A percentile compares a stretch with the other conserved stretches of the same genome.
Conservation (phyloP, 805 yeast genomes). For the Candida hungchunana region DNA sequence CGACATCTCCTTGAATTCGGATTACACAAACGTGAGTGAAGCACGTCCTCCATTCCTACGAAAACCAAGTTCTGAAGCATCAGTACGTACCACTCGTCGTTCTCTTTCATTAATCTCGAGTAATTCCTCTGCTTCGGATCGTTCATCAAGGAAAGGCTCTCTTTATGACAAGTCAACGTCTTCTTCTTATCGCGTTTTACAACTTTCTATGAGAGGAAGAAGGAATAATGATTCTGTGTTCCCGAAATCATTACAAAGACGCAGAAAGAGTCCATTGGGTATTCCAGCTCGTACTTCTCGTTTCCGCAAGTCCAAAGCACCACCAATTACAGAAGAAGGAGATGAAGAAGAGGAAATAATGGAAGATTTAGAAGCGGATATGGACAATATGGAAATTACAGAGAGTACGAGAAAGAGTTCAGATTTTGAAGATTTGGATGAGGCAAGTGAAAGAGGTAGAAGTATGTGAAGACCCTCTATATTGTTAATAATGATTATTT, state of each 20-base stretch:
- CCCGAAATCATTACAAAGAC: conserved; percentile 19
- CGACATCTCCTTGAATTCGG: conserved; percentile 39
- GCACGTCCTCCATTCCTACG: conserved; percentile 20
- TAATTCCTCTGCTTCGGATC: conserved; percentile 26
- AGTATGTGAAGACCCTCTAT: conserved; percentile 3
- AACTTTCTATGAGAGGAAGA: conserved; percentile 18
- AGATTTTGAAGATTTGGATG: conserved; percentile 23
- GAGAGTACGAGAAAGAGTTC: conserved; percentile 23
- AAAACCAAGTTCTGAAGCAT: conserved; percentile 22
- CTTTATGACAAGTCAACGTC: conserved; percentile 35
- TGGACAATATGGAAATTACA: conserved; percentile 19
- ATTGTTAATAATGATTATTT: not conserved
- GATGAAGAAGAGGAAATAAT: conserved; percentile 18
- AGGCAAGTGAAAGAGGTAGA: conserved; percentile 18
- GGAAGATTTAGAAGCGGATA: conserved; percentile 21
- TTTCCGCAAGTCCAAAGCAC: conserved; percentile 15
- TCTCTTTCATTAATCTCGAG: conserved; percentile 7
- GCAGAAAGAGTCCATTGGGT: conserved; percentile 28
- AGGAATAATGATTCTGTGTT: conserved; percentile 21
- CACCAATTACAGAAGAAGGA: conserved; percentile 25
- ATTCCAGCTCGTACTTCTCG: conserved; percentile 18
- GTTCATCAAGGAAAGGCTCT: conserved; percentile 37
- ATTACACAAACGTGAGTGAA: conserved; percentile 14
- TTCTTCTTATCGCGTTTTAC: conserved; percentile 24
- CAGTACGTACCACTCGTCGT: conserved; percentile 28